Base-by-base conservation (phyloP, 2,329 filamentous ascomycete species). In the Tothia fuscella region DNA sequence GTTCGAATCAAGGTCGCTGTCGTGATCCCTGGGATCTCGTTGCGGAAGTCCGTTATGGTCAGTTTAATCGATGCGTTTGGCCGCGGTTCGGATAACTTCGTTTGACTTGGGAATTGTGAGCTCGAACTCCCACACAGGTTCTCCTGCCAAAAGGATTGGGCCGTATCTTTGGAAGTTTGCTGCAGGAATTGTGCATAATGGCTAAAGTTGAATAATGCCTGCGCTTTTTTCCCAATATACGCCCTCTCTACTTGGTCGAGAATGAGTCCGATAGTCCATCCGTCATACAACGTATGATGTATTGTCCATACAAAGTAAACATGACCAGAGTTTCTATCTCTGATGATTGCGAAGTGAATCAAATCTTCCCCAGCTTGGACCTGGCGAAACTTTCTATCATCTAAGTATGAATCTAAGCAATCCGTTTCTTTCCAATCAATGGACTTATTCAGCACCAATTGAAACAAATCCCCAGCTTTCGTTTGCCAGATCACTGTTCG, bases 221-320 rank as follows among this genome's bases (percentile, higher is more conserved):
- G 43, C n/a, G n/a, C n/a, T n/a, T n/a, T n/a, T 4, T 63, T 36
- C 19, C 50, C 50, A 6, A 49, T 44, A 38, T 55, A 61, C 9
- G 54, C 53, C 16, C 49, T 48, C 26, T 71, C 66, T 4, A 93
- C 61, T 55, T 94, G 84, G 17, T 70, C 63, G 12, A 84, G 54
- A 0, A 93, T 60, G 22, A 89, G 65, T 38, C 94, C 81, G 53
- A 87, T 71, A 0, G 85, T 88, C 88, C 88, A 95, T 13, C 87
- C 87, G 57, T 95, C 88, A 53, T 93, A 95, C 1, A 93, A 57
- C 1, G 84, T 78, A 59, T 95, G 88, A 54, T 93, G 87, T 0
- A 93, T 65, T 10, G 79, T 68, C 56, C 66, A 67, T 4, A 69
- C 58, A 14, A 73, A 65, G 46, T 66, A 60, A 2, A 13, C 6